These are phyloP conservation scores for Rostrohypoxylon terebratum DNA, from an alignment of 495 filamentous ascomycete genomes.

Conservation along the genomic window DNA sequence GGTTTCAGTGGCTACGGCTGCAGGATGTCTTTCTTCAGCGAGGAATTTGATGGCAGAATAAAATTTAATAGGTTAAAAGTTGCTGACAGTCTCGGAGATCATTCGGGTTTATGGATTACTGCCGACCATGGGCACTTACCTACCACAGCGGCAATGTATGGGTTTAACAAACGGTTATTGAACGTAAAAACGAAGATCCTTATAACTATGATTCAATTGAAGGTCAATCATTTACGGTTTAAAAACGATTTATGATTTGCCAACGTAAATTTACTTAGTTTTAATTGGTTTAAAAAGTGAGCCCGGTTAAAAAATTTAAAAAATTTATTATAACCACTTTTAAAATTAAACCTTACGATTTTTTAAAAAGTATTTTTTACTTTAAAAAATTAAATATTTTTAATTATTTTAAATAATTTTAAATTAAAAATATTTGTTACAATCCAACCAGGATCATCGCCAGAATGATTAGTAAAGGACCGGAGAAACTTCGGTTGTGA, in stretches of 20 bases:
- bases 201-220: not conserved
- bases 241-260: not conserved
- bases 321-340: too few species aligned
- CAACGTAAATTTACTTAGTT: not conserved
- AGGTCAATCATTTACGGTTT: not conserved
- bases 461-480: too few species aligned
- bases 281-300: not conserved
- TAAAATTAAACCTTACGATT: too few species aligned
- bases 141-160: not conserved
- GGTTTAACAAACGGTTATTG: not conserved
- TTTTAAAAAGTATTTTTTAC: too few species aligned
- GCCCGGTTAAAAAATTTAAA: not conserved
- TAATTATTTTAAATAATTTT: too few species aligned
- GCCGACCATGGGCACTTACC: not conserved
- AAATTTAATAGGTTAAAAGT: slow-evolving; percentile 16
- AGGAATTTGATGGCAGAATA: slow-evolving; percentile 21
- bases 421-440: too few species aligned
- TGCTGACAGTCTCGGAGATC: slow-evolving; percentile 24
- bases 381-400: too few species aligned
- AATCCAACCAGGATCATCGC: too few species aligned
- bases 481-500: too few species aligned
- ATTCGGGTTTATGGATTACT: slow-evolving; percentile 22
- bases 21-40: not conserved
- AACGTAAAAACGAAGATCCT: not conserved
- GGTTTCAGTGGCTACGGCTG: not conserved